These are phyloP conservation scores for Pythium angustatum DNA, from an alignment of 352 stramenopile genomes.

Conservation along the genomic window DNA sequence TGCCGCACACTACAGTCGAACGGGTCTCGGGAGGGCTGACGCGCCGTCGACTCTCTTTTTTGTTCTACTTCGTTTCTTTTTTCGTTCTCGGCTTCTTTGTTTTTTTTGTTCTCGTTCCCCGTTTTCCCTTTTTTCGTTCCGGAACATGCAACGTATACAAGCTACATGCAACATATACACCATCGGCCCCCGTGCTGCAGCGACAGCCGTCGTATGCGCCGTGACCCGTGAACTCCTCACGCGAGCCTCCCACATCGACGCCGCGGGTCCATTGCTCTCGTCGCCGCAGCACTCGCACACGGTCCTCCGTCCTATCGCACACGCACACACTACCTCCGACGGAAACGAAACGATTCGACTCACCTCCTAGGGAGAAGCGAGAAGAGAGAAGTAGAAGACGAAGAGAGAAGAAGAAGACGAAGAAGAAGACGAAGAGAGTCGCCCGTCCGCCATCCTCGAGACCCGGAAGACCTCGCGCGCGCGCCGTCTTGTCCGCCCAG, in stretches of 20 bases:
- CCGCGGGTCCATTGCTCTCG: no score
- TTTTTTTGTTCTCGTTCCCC: slow-evolving; percentile 27
- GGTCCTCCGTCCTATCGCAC: neutral
- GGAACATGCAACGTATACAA: slow-evolving; percentile 28
- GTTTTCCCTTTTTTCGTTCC: slow-evolving; percentile 34
- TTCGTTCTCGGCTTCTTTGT: slow-evolving; percentile 17
- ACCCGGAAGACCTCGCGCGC: no score
- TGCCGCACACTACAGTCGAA: neutral
- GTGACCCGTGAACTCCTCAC: neutral
- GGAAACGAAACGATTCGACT: slow-evolving; percentile 6
- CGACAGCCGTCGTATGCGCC: neutral
- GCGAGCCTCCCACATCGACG: neutral
- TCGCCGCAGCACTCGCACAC: slow-evolving; percentile 11
- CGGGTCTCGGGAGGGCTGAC: slow-evolving; percentile 6
- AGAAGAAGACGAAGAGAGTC: slow-evolving; percentile 10
- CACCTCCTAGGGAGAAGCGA: neutral
- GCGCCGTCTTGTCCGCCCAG: no score
- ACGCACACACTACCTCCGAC: slow-evolving; percentile 1
- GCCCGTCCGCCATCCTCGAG: neutral
- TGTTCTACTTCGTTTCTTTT: slow-evolving; percentile 5
- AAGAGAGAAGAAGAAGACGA: slow-evolving; percentile 1
- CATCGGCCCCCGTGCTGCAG: slow-evolving; percentile 13
- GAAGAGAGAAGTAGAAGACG: slow-evolving; percentile 12
- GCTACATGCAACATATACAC: slow-evolving; percentile 20
- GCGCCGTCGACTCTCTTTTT: neutral